phyloP scores from a whole-genome alignment of 768 basidiomycete genomes.

The Heimioporus sp. region DNA sequence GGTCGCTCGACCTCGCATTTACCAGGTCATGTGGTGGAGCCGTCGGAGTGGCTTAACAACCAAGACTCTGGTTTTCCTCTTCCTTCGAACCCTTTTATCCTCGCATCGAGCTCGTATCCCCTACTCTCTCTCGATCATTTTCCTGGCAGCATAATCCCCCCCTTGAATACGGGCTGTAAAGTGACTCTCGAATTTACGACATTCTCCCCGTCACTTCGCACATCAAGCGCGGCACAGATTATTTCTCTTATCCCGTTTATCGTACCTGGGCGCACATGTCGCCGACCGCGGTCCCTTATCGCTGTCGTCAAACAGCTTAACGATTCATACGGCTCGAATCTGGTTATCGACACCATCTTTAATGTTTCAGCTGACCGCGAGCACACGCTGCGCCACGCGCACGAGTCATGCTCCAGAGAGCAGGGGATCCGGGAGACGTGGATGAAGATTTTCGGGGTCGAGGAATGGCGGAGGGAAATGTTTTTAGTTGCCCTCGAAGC shows the following conservation, averaged over 20 bases:
- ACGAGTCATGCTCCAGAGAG: conserved; percentile 8
- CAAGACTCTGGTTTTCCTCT: neutral
- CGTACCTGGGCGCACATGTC: conserved; percentile 29
- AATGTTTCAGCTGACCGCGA: conserved; percentile 41
- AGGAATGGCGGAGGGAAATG: conserved; percentile 45
- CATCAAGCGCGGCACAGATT: conserved; percentile 37
- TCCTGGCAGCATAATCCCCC: conserved; percentile 10
- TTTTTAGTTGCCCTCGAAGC: conserved; percentile 53
- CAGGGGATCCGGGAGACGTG: conserved; percentile 11
- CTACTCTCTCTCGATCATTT: conserved; percentile 23
- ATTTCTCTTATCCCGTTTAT: conserved; percentile 46
- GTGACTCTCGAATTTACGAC: conserved; percentile 37
- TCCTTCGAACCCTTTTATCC: conserved; percentile 6
- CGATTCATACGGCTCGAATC: conserved; percentile 18
- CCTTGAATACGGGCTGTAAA: conserved; percentile 16
- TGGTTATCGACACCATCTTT: conserved; percentile 34
- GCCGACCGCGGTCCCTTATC: conserved; percentile 38
- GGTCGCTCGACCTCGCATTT: neutral
- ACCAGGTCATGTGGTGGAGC: neutral
- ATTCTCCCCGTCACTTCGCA: conserved; percentile 34
- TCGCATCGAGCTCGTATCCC: conserved; percentile 3
- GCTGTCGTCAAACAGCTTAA: conserved; percentile 37
- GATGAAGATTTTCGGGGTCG: conserved; percentile 25
- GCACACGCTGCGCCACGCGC: conserved; percentile 6
- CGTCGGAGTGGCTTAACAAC: neutral